phyloP scores from a whole-genome alignment of 306 rosid species.

The Lathyrus oleraceus region DNA sequence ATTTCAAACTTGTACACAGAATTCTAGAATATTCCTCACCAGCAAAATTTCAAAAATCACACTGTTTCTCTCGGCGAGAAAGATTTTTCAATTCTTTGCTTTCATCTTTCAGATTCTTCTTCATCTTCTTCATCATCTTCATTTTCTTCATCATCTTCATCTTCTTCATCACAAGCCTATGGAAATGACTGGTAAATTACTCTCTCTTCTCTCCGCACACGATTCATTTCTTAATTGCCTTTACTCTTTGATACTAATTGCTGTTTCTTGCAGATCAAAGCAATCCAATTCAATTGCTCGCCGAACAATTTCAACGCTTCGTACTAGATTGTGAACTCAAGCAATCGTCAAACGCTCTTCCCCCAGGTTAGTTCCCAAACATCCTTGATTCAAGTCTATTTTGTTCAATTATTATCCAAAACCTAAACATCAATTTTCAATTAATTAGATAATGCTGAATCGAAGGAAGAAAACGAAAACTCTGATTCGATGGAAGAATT shows the following conservation, averaged over 20 bases:
- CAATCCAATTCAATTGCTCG: conserved; percentile 41
- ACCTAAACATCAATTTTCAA: background rate
- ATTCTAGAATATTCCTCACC: background rate
- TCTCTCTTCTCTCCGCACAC: background rate
- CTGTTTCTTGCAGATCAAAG: conserved; percentile 48
- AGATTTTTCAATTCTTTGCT: conserved; percentile 1
- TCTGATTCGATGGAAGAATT: conserved; percentile 50
- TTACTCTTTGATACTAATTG: background rate
- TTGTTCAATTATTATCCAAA: background rate
- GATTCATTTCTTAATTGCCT: background rate
- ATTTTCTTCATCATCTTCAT: conserved; percentile 4
- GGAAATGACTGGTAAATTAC: conserved; percentile 47
- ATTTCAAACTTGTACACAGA: conserved; percentile 7
- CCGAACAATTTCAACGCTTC: conserved; percentile 38
- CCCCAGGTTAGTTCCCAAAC: conserved; percentile 41
- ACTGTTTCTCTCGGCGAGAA: conserved; percentile 11
- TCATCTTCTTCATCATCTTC: background rate
- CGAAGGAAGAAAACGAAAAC: conserved; percentile 40
- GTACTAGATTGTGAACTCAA: conserved; percentile 39
- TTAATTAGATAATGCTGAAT: conserved; percentile 37
- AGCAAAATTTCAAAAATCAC: background rate
- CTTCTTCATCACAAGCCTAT: conserved; percentile 36
- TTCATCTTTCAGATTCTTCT: background rate
- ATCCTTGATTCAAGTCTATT: background rate
- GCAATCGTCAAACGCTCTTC: conserved; percentile 35